Evolutionary conservation across 805 yeast species (phyloP), one percentile per base, ranked within the genome.

Genomic region (Pichia rugopelliculosa): DNA sequence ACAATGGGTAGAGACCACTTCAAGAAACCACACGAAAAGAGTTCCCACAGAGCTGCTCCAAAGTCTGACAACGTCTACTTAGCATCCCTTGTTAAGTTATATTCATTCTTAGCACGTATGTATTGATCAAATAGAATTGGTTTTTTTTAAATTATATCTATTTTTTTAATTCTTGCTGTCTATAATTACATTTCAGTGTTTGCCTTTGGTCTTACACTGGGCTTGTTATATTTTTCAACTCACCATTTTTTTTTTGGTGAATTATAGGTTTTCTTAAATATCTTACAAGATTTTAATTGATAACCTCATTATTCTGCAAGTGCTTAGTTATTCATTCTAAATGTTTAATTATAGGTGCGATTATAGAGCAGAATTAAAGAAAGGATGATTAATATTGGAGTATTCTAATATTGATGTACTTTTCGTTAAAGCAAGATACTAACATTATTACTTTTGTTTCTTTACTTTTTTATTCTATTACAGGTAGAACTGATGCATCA

Each of bases 91-190:
- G 98, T 91, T 75, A 91, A 91, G 85, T 81, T 93, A 68, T 93
- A 90, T 88, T 76, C 97, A 72, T 93, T 88, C 95, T 83, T 93
- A 77, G 96, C 98, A 79, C 97, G 99, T 87, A 87, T 76, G 96
- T 87, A 74, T 53, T 47, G 43, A 41, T 36, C 21, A 38, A 41
- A 18, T 27, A n/a, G n/a, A 27, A 27, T 7, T 9, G 12, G 8
- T 26, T 3, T 26, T 26, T 26, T 12, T 6, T 15, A n/a, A 30
- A 41, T 26, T 20, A 21, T 15, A 26, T 13, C 30, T 24, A 41
- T 46, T 36, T 47, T 45, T 55, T 58, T 56, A 50, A 53, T 50
- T 59, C 59, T 56, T 56, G 62, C 62, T 45, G 51, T 44, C 47
- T 49, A 50, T 53, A 46, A 39, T 50, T 42, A 30, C 34, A 30